Evolutionary conservation across 306 rosid species (phyloP).

Genomic region (Nissolia schottii): DNA sequence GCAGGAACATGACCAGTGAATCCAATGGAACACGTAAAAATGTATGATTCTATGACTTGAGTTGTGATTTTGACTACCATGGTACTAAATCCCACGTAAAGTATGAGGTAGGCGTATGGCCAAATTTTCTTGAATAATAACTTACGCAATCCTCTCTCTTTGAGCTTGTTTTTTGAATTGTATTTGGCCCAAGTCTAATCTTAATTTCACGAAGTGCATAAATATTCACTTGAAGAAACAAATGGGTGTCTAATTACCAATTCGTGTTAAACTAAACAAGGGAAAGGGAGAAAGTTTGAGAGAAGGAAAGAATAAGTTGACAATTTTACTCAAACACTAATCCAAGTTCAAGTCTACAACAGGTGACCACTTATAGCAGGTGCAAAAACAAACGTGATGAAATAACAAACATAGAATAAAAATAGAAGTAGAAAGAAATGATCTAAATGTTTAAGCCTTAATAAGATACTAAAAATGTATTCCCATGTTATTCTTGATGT

Average conservation of each 20-base stretch:
- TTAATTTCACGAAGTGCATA: too few species aligned
- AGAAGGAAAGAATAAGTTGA: not conserved
- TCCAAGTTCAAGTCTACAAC: too few species aligned
- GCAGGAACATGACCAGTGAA: too few species aligned
- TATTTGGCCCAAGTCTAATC: not conserved
- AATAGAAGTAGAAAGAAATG: not conserved
- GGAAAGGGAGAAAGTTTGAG: not conserved
- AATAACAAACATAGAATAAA: not conserved
- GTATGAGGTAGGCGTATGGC: too few species aligned
- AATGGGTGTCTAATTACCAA: not conserved
- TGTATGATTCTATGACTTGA: too few species aligned
- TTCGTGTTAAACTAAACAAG: not conserved
- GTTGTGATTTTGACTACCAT: too few species aligned
- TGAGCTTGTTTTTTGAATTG: not conserved
- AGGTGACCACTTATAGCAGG: too few species aligned
- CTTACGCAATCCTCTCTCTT: too few species aligned
- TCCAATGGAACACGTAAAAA: not conserved
- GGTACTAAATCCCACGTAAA: too few species aligned
- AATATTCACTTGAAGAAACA: not conserved
- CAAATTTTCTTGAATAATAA: too few species aligned
- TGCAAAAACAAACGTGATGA: not conserved
- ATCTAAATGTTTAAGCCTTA: not conserved
- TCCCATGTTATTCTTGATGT: not conserved
- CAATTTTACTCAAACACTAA: not conserved
- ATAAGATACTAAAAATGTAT: not conserved